Evolutionary conservation across 1,284 basidiomycete species (phyloP), one percentile per base, ranked within the genome.

Genomic region (Ceratobasidium sp.): DNA sequence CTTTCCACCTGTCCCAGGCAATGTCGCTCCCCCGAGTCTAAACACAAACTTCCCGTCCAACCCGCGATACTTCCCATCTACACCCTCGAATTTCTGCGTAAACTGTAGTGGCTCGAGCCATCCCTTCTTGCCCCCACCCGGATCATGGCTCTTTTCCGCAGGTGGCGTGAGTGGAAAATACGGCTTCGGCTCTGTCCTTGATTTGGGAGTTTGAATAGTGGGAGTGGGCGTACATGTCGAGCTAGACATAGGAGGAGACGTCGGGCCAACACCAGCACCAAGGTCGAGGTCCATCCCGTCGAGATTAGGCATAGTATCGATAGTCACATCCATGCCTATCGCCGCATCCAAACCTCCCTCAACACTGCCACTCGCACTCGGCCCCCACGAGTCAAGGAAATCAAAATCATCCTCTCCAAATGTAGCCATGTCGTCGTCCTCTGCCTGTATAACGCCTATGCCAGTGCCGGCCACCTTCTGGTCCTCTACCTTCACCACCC

Each of bases 81-180:
- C 55, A 32, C 46, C 43, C 23, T 70, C 54, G 38, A 58, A 70
- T 43, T 70, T 70, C n/a, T 58, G 35, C 2, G 54, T 59, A 43
- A 70, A 70, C 55, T 32, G 6, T 3, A 70, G 23, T 4, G 67
- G 54, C 47, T 59, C 67, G 16, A 67, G 55, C 52, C 26, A 28
- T 11, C 64, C 43, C 0, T 14, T 21, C 30, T 43, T 43, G n/a
- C 52, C 55, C 35, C 21, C n/a, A 7, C 23, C 52, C 16, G 21
- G 28, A 23, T 62, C 44, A 23, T 23, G 23, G 11, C 14, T 18
- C 18, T 70, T 43, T 11, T 58, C 41, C 8, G 21, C 14, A 44
- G 67, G 67, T 9, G 67, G 50, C 30, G 52, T 67, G 28, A 67
- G 58, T 38, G 67, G 63, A 41, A 61, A 71, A 44, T 59, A 72